phyloP scores from a whole-genome alignment of 495 filamentous ascomycete species.

The Lasiosphaeria ovina region DNA sequence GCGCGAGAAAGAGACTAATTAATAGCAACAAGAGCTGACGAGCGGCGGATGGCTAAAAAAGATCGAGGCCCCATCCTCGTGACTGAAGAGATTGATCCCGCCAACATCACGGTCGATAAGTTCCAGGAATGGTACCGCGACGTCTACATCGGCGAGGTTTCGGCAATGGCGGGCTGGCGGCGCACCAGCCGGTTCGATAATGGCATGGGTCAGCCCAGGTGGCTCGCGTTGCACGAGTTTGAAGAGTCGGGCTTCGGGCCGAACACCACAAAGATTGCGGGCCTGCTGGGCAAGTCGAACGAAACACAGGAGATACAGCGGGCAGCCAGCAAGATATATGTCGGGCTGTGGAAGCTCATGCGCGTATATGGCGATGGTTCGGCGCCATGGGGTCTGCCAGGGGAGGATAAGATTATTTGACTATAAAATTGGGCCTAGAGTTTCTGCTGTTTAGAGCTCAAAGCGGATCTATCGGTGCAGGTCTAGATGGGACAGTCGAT shows the following conservation, averaged over 20 bases:
- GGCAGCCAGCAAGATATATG: neutral
- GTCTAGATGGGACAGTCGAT: too few relatives aligned
- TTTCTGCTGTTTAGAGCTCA: too few relatives aligned
- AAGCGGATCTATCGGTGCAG: too few relatives aligned
- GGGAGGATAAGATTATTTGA: slow-evolving; percentile 9
- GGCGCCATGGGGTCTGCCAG: slow-evolving; percentile 13
- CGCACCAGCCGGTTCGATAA: slow-evolving; percentile 21
- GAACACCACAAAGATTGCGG: slow-evolving; percentile 1
- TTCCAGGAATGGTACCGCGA: slow-evolving; percentile 20
- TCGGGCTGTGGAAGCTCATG: slow-evolving; percentile 17
- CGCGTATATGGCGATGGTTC: slow-evolving; percentile 16
- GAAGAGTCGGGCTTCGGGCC: slow-evolving; percentile 10
- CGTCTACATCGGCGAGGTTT: slow-evolving; percentile 18
- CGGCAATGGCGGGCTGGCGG: slow-evolving; percentile 18
- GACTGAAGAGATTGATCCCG: slow-evolving; percentile 17
- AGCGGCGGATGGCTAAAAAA: neutral
- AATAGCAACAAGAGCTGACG: too few relatives aligned
- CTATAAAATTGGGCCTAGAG: too few relatives aligned
- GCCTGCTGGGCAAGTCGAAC: slow-evolving; percentile 10
- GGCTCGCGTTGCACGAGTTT: slow-evolving; percentile 25
- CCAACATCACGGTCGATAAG: slow-evolving; percentile 5
- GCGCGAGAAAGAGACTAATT: too few relatives aligned
- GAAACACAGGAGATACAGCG: slow-evolving; percentile 7
- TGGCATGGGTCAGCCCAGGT: slow-evolving; percentile 6
- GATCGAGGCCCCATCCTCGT: slow-evolving; percentile 17